Conservation (phyloP, 306 rosid genomes). For the Sicyos edulis region DNA sequence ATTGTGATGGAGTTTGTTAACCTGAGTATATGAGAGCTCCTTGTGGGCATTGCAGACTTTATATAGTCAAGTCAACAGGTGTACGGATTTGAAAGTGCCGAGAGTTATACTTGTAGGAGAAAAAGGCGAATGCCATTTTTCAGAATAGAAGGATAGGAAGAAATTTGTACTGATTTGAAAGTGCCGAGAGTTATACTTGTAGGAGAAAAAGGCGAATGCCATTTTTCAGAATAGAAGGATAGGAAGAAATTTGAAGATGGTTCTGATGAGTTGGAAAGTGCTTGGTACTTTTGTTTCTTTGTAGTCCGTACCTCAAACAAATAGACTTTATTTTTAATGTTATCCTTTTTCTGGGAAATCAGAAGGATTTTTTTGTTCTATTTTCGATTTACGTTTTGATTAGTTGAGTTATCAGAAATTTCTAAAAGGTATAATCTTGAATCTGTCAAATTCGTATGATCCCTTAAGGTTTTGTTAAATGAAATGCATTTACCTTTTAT, state of each 20-base stretch:
- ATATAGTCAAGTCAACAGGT: neutral
- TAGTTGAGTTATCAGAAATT: neutral
- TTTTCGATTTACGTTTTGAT: neutral
- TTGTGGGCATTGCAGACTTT: conserved; percentile 5
- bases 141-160: neutral
- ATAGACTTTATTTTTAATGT: neutral
- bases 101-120: neutral
- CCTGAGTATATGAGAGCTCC: neutral
- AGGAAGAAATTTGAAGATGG: neutral
- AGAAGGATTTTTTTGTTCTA: neutral
- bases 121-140: neutral
- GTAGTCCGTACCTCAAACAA: neutral
- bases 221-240: neutral
- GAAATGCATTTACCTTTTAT: neutral
- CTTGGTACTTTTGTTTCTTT: neutral
- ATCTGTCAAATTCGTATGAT: neutral
- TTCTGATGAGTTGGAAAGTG: neutral
- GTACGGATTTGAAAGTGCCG: neutral
- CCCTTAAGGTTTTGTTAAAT: neutral
- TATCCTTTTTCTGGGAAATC: neutral
- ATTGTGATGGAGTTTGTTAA: neutral
- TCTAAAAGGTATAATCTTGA: neutral
- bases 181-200: neutral
- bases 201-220: neutral
- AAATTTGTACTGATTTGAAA: neutral